Percentiles rank a stretch among this genome's conserved stretches.
Conservation (phyloP, 345 rosid species). For the Salix suchowensis region DNA sequence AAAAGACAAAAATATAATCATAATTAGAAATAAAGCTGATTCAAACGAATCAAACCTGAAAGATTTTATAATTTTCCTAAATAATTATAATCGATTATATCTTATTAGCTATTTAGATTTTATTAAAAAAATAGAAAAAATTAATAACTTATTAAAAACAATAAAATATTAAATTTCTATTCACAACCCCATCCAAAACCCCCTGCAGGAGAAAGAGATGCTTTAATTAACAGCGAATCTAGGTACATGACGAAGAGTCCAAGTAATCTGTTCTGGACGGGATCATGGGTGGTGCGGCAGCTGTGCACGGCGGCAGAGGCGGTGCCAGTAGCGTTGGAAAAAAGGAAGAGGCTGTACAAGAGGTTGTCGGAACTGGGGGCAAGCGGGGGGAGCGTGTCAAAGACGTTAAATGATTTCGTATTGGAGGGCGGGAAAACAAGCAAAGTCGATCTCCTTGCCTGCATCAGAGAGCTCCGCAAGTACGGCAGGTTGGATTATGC, state of each 20-base stretch:
- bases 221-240: background rate
- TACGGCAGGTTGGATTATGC: constrained; percentile 48
- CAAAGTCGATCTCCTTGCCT: constrained; percentile 37
- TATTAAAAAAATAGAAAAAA: too few relatives aligned
- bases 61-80: too few relatives aligned
- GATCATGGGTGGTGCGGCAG: constrained; percentile 24
- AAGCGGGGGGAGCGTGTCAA: constrained; percentile 44
- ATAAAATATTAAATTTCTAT: background rate
- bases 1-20: too few relatives aligned
- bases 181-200: constrained; percentile 6
- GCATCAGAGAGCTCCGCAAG: constrained; percentile 55
- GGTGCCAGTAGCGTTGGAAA: constrained; percentile 12
- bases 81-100: too few relatives aligned
- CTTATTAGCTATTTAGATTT: too few relatives aligned
- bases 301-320: constrained; percentile 22
- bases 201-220: background rate
- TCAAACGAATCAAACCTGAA: too few relatives aligned
- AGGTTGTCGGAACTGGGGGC: constrained; percentile 48
- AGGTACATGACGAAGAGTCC: constrained; percentile 16
- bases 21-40: too few relatives aligned
- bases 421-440: constrained; percentile 44
- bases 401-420: constrained; percentile 44
- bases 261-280: constrained; percentile 18
- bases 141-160: too few relatives aligned
- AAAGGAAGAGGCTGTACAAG: constrained; percentile 27